Evolutionary conservation across 495 filamentous ascomycete species (phyloP).

Genomic region (Terfezia claveryi): DNA sequence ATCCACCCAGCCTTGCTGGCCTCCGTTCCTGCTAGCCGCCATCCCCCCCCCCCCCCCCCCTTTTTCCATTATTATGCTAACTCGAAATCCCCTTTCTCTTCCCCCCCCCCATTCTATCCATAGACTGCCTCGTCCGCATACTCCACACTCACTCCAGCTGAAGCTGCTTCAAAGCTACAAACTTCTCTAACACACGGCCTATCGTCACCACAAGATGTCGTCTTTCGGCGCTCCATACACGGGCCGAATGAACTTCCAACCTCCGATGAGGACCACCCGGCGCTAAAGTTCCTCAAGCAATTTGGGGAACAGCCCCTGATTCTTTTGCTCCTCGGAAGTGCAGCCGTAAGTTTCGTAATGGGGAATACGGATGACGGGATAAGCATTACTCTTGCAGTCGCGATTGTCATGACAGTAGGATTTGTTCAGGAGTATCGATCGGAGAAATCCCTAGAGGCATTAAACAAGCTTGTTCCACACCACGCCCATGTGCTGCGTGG

Average conservation of each 20-base stretch:
- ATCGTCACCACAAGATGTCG: slow-evolving; percentile 48
- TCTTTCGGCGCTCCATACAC: slow-evolving; percentile 51
- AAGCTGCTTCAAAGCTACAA: slow-evolving; percentile 54
- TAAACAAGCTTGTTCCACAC: slow-evolving; percentile 83
- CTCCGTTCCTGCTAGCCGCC: slow-evolving; percentile 1
- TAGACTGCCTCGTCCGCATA: slow-evolving; percentile 27
- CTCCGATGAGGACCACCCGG: slow-evolving; percentile 79
- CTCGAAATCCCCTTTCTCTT: background rate
- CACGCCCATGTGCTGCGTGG: slow-evolving; percentile 69
- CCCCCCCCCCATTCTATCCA: background rate
- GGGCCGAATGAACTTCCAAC: slow-evolving; percentile 89
- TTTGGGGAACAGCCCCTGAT: slow-evolving; percentile 81
- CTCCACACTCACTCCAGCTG: slow-evolving; percentile 40
- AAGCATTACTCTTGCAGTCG: slow-evolving; percentile 84
- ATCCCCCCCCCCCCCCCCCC: slow-evolving; percentile 1
- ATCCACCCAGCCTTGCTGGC: background rate
- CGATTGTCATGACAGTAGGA: slow-evolving; percentile 87
- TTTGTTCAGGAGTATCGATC: slow-evolving; percentile 96
- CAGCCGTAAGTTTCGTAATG: slow-evolving; percentile 71
- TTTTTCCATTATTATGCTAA: background rate
- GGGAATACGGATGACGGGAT: slow-evolving; percentile 91
- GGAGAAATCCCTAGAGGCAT: slow-evolving; percentile 87
- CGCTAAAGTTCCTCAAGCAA: slow-evolving; percentile 86
- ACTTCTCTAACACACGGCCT: slow-evolving; percentile 72
- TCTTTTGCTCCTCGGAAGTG: slow-evolving; percentile 75